These are phyloP conservation scores for Vanilla planifolia DNA, from an alignment of 106 monocot species.

Conservation along the genomic window DNA sequence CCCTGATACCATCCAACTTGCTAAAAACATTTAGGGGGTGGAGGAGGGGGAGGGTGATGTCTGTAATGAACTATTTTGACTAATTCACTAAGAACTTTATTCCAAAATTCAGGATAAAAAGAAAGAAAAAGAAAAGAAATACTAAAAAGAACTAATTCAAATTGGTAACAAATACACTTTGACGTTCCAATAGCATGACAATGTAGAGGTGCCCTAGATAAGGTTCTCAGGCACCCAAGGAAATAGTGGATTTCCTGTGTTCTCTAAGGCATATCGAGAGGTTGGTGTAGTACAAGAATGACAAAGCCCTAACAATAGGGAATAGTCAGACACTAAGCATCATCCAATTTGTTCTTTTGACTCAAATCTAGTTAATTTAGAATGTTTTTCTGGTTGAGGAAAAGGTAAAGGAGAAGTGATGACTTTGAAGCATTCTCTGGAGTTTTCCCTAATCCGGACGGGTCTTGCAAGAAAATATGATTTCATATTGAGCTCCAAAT, in stretches of 20 bases:
- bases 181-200: background rate
- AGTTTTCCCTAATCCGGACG: conserved; percentile 12
- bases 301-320: conserved; percentile 8
- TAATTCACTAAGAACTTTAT: too few relatives aligned
- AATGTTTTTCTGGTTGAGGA: conserved; percentile 5
- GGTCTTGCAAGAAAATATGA: conserved; percentile 13
- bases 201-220: conserved; percentile 12
- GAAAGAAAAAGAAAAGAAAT: too few relatives aligned
- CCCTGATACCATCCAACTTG: too few relatives aligned
- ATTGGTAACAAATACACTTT: too few relatives aligned
- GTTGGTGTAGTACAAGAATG: conserved; percentile 12
- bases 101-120: too few relatives aligned
- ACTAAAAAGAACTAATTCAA: too few relatives aligned
- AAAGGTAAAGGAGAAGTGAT: conserved; percentile 13
- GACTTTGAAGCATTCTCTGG: conserved; percentile 3
- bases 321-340: conserved; percentile 9
- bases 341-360: background rate
- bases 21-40: too few relatives aligned
- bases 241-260: background rate
- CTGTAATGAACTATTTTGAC: too few relatives aligned
- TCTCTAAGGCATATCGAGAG: too few relatives aligned
- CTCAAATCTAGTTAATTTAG: background rate
- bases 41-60: too few relatives aligned
- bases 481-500: conserved; percentile 17
- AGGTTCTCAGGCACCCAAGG: background rate